These are phyloP conservation scores for Phytophthora cactorum DNA, from an alignment of 352 stramenopile genomes.

Conservation along the genomic window DNA sequence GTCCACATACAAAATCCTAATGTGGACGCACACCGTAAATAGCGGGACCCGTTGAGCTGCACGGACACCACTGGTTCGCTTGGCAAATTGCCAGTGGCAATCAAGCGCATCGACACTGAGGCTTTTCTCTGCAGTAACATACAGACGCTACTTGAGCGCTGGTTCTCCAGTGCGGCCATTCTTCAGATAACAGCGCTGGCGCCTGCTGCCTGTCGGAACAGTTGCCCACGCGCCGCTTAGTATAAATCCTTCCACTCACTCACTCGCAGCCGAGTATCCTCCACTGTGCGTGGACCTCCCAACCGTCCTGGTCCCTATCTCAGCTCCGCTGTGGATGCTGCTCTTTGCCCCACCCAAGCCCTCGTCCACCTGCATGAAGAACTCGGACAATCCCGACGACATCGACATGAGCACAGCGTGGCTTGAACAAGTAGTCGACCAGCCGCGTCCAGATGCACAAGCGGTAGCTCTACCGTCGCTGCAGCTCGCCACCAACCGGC, in stretches of 20 bases:
- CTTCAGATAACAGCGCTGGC: conserved; percentile 34
- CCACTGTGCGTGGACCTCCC: conserved; percentile 2
- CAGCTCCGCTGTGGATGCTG: conserved; percentile 37
- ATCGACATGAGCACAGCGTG: conserved; percentile 33
- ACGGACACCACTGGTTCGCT: conserved; percentile 23
- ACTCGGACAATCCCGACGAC: conserved; percentile 25
- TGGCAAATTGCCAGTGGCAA: conserved; percentile 18
- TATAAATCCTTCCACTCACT: conserved; percentile 26
- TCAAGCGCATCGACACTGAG: conserved; percentile 4
- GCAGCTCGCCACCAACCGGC: conserved; percentile 26
- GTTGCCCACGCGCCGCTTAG: conserved; percentile 8
- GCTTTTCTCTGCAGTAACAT: conserved; percentile 29
- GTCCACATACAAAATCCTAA: conserved; percentile 24
- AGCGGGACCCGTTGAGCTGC: conserved; percentile 18
- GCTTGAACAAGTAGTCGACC: conserved; percentile 18
- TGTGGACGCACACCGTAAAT: conserved; percentile 10
- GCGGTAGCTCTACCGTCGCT: conserved; percentile 11
- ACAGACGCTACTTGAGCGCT: conserved; percentile 35
- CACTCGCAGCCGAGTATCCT: conserved; percentile 25
- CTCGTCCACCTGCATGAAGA: conserved; percentile 42
- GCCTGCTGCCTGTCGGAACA: conserved; percentile 14
- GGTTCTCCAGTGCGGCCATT: conserved; percentile 17
- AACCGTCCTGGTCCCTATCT: conserved; percentile 34
- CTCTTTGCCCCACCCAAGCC: conserved; percentile 21
- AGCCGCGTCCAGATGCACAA: conserved; percentile 13